Conservation (phyloP, 805 yeast genomes). For the Ascoidea tarda region DNA sequence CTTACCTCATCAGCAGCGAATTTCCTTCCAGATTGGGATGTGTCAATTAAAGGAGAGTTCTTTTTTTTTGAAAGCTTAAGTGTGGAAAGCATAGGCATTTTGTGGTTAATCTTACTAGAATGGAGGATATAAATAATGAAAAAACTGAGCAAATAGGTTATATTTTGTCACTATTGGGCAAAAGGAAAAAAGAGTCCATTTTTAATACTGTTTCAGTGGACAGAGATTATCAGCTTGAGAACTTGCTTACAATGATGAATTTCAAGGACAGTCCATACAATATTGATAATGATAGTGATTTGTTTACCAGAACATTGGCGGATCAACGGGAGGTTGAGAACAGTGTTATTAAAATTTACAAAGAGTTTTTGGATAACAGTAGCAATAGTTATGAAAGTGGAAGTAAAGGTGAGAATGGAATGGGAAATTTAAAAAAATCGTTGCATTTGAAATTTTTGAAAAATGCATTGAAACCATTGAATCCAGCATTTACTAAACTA, state of each 20-base stretch:
- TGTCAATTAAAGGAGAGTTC: too few species aligned
- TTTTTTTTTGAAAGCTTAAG: too few species aligned
- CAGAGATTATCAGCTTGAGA: constrained; percentile 12
- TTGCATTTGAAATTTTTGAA: constrained; percentile 15
- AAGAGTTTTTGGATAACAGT: constrained; percentile 17
- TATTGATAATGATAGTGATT: constrained; percentile 10
- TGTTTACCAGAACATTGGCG: constrained; percentile 21
- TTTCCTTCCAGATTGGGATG: too few species aligned
- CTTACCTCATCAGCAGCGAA: too few species aligned
- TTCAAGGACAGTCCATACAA: constrained; percentile 8
- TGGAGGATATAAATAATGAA: too few species aligned
- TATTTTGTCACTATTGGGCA: constrained; percentile 4
- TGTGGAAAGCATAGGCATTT: too few species aligned
- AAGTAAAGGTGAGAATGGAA: not conserved
- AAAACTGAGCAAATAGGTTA: not conserved
- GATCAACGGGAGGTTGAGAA: constrained; percentile 27
- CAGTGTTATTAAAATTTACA: constrained; percentile 18
- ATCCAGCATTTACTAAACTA: constrained; percentile 34
- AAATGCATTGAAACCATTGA: constrained; percentile 30
- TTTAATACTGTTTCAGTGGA: constrained; percentile 8
- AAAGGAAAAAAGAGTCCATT: not conserved
- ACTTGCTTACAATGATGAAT: constrained; percentile 1
- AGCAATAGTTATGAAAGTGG: constrained; percentile 10
- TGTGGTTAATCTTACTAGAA: too few species aligned
- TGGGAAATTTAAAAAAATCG: not conserved